Evolutionary conservation across 768 basidiomycete genomes (phyloP).

Genomic region (Dioszegia hungarica): DNA sequence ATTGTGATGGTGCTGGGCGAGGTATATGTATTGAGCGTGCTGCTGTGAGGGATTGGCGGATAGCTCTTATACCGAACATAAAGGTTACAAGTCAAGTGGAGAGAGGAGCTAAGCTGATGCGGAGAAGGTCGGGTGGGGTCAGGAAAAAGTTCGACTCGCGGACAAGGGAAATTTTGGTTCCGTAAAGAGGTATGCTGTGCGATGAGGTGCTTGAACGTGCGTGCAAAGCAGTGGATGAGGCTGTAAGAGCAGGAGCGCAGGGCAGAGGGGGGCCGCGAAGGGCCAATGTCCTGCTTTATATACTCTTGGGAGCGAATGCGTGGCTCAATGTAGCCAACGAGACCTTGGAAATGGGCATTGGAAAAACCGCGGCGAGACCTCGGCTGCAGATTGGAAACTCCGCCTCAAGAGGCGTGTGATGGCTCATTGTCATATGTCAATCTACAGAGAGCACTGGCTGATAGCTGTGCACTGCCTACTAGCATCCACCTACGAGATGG

Average conservation of each 20-base stretch:
- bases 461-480: too few species aligned
- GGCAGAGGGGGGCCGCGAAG: too few species aligned
- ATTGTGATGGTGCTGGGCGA: constrained; percentile 6
- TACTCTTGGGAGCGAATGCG: background rate
- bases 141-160: constrained; percentile 2
- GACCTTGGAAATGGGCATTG: too few species aligned
- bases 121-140: background rate
- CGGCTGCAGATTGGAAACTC: background rate
- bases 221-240: too few species aligned
- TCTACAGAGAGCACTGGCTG: too few species aligned
- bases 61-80: constrained; percentile 6
- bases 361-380: background rate
- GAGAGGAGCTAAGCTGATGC: background rate
- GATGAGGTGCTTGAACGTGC: too few species aligned
- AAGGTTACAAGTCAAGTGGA: constrained; percentile 1
- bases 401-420: background rate
- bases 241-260: too few species aligned
- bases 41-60: constrained; percentile 3
- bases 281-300: background rate
- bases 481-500: too few species aligned
- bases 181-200: background rate
- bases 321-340: too few species aligned
- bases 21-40: constrained; percentile 3
- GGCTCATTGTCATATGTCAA: too few species aligned
- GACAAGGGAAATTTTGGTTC: background rate